Base-by-base conservation (phyloP, 768 basidiomycete species). In the Tricholomella constricta region DNA sequence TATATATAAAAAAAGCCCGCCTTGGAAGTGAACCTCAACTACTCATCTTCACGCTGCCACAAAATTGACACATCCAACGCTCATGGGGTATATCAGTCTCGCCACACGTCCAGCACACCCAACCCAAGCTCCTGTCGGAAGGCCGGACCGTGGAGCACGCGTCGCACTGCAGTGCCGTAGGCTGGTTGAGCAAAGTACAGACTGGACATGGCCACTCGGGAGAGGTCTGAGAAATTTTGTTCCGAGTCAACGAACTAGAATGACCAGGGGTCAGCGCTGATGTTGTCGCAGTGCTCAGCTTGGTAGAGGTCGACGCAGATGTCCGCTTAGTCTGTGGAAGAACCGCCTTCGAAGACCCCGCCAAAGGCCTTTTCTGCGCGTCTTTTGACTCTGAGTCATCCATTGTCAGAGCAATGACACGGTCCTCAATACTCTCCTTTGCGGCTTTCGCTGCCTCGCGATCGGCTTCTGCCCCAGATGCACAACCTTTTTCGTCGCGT, bases 401-500 rank as follows among this genome's bases (percentile, higher is more conserved):
- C n/a, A 68, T 63, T 1, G 83, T 86, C 51, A 88, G 73, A 63
- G 88, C 85, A 44, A 85, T 81, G 27, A 79, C 82, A 43, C 82
- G 71, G 53, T 79, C 78, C 48, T 78, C 77, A 12, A 84, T 72
- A 61, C 89, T 89, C 41, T 86, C 78, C 48, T 80, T 73, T 0
- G 84, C 82, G 10, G 89, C 92, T 62, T 84, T 89, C 19, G 77
- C 80, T 2, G 84, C 85, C 65, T 90, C 89, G 2, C 67, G 73
- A 56, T 82, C 68, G 2, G 83, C 85, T 12, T 72, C 43, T 9
- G 72, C 69, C 1, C 85, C 87, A 9, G 80, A 84, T 2, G 78
- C 89, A 57, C 95, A 98, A 0, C 79, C 68, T 62, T 85, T 85
- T 60, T 89, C 87, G 62, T 97, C 94, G 10, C 73, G 71, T 11